Base-by-base conservation (phyloP, 148 eudicot genomes). In the Tetragonia tetragonoides region DNA sequence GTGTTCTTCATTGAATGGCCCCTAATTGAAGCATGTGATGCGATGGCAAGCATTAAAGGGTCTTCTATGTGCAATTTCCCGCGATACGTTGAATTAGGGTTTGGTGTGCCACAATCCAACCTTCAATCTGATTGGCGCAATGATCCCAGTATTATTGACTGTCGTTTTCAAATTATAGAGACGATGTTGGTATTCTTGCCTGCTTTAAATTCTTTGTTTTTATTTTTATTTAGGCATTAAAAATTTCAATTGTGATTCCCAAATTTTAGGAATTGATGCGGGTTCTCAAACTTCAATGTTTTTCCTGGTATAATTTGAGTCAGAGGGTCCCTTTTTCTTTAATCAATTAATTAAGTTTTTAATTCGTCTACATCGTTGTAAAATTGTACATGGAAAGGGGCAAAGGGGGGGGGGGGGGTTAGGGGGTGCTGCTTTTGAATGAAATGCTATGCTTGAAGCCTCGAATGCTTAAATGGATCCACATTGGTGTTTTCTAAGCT, bases 41-140 rank as follows among this genome's bases (percentile, higher is more conserved):
- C 75, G 79, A 82, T 82, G 85, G 79, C 79, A 11, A 70, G 65
- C 53, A 74, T 78, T 62, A 53, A 69, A 54, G 71, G 74, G 38
- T 67, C 78, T 21, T 69, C 81, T 28, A 59, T 53, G 37, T 24
- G 63, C 70, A 75, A 75, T 82, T 75, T 78, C 28, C 62, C 85
- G 54, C 72, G 70, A 69, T 62, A 78, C 78, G 81, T 73, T 14
- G 71, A 60, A 68, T 74, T 78, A 78, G 85, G 81, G 85, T 78
- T 82, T 82, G 72, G 71, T 64, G 3, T 10, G 2, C 72, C 76
- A 34, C 76, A 69, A 42, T 78, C 82, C 59, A 61, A 54, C 39
- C 20, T 72, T 18, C 82, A 75, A 56, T 82, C 78, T 23, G 38
- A 75, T 82, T 82, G 85, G 85, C 82, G 76, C 37, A 72, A 63